A percentile compares a stretch with the other conserved stretches of the same genome.
phyloP scores from a whole-genome alignment of 345 rosid species.

The Camelina hispida region DNA sequence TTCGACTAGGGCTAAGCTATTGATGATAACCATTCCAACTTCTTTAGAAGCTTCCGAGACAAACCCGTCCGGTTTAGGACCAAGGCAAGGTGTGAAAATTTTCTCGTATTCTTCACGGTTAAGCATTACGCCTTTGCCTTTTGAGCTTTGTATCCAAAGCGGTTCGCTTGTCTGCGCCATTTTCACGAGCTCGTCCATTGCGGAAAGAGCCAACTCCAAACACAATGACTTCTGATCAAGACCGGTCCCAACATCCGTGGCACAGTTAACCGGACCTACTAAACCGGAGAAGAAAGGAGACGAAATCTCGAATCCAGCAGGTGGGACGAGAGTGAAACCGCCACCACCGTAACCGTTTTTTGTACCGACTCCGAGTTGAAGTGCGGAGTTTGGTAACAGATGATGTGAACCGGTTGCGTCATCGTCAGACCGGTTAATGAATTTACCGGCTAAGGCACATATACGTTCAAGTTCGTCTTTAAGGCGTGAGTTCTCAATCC shows the following conservation, averaged over 20 bases:
- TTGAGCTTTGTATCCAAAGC: conserved; percentile 71
- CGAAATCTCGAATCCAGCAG: conserved; percentile 59
- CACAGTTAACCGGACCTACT: conserved; percentile 45
- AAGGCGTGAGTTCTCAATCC: conserved; percentile 83
- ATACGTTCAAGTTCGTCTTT: conserved; percentile 92
- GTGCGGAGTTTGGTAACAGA: conserved; percentile 63
- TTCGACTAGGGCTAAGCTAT: conserved; percentile 88
- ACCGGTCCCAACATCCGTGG: conserved; percentile 46
- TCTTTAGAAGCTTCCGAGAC: conserved; percentile 87
- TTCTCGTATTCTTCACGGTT: conserved; percentile 58
- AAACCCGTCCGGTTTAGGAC: conserved; percentile 68
- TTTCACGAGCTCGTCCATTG: conserved; percentile 89
- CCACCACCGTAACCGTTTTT: neutral
- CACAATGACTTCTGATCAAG: conserved; percentile 67
- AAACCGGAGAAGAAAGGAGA: conserved; percentile 41
- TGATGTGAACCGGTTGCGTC: conserved; percentile 43
- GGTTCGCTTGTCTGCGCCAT: conserved; percentile 81
- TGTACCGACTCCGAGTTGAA: conserved; percentile 75
- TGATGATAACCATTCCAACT: conserved; percentile 80
- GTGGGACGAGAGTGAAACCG: conserved; percentile 31
- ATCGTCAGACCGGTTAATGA: conserved; percentile 64
- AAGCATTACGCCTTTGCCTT: conserved; percentile 54
- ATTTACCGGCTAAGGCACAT: conserved; percentile 81
- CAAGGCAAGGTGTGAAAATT: conserved; percentile 64
- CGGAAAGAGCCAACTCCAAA: conserved; percentile 78